Evolutionary conservation across 805 yeast species (phyloP), one percentile per base, ranked within the genome.

Genomic region (Ogataea paradorogensis): DNA sequence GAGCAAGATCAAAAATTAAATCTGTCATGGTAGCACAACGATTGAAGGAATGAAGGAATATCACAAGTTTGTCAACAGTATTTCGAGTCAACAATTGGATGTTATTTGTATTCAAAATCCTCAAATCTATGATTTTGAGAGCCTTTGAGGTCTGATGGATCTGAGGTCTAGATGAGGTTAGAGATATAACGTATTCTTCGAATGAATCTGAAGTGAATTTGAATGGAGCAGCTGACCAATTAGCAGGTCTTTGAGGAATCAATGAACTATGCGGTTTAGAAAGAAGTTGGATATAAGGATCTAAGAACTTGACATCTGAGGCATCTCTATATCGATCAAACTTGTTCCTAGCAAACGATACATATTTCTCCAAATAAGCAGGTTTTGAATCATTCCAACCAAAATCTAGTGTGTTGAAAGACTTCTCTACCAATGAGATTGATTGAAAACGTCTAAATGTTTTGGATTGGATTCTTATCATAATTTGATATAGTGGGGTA

Each of bases 1-100:
- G 40, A 21, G 29, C 45, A 21, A 35, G 14, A 6, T 29, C 27
- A 20, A 40, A 42, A 13, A 47, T 5, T 21, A 47, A n/a, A 20
- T 34, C 26, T 14, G 21, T 25, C 44, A 47, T 42, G 5, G 30
- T 22, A 8, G 35, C 21, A 23, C 34, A 25, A 9, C 38, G 29
- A 26, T 45, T 36, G 35, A 21, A 26, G 14, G 30, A 35, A 27
- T 38, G 32, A 20, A 40, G 38, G 21, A 35, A 40, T 6, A 16
- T 15, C 8, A 39, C 11, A 13, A 43, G 26, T 13, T 27, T 23
- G 4, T 27, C 14, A 10, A 43, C 30, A 7, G 18, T 11, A 6
- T 36, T 24, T 5, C 24, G 20, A 9, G 38, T 26, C n/a, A 48
- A 7, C 9, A 30, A 27, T 6, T 34, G 26, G 7, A 34, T 7